Evolutionary conservation across 1,284 basidiomycete genomes (phyloP).

Genomic region (Sparassis latifolia): DNA sequence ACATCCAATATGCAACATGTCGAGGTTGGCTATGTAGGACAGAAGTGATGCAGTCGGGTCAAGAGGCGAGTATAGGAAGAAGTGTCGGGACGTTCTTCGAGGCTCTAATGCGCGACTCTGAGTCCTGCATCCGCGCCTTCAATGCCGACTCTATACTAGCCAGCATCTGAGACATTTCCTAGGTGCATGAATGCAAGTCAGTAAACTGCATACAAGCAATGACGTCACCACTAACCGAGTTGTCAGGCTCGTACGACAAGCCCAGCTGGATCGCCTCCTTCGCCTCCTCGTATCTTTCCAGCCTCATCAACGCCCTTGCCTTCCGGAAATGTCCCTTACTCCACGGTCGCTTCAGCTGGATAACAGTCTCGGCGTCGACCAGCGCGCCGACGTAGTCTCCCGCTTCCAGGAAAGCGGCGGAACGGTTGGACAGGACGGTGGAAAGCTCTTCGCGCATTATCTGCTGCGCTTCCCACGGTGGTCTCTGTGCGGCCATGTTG

Average conservation of each 20-base stretch:
- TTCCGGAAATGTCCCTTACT: conserved; percentile 94
- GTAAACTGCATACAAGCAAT: neutral
- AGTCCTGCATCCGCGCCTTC: neutral
- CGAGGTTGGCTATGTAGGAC: too few species aligned
- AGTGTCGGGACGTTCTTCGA: neutral
- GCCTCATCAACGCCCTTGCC: conserved; percentile 80
- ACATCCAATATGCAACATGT: too few species aligned
- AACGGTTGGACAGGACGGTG: conserved; percentile 86
- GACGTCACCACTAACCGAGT: conserved; percentile 44
- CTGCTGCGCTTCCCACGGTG: conserved; percentile 84
- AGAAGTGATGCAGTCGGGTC: neutral
- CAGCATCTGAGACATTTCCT: conserved; percentile 23
- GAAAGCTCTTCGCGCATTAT: conserved; percentile 87
- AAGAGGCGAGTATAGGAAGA: neutral
- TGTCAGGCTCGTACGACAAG: conserved; percentile 85
- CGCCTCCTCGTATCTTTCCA: conserved; percentile 71
- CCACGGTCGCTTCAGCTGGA: conserved; percentile 83
- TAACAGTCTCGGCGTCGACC: conserved; percentile 88
- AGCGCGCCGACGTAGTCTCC: conserved; percentile 80
- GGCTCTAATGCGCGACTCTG: neutral
- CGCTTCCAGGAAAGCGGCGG: conserved; percentile 76
- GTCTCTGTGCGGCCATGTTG: conserved; percentile 75
- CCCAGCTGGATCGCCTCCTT: conserved; percentile 80
- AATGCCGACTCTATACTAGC: conserved; percentile 11
- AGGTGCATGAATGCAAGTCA: neutral